These are phyloP conservation scores for Penicillium sp. DNA, from an alignment of 2,329 filamentous ascomycete species.

Conservation along the genomic window DNA sequence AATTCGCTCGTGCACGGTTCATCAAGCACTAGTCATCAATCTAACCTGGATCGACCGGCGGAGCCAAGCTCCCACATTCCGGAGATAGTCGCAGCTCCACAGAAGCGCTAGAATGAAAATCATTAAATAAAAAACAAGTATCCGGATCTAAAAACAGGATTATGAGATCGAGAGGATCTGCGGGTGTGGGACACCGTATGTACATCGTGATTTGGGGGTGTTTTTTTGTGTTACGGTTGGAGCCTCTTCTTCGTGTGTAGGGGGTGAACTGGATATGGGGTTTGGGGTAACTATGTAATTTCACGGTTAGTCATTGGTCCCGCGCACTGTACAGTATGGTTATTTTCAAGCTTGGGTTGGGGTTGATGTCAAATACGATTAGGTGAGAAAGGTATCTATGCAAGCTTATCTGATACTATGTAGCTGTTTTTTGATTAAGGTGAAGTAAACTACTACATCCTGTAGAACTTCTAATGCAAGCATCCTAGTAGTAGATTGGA, in stretches of 20 bases:
- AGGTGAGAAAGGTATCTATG: neutral
- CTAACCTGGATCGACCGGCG: constrained; percentile 6
- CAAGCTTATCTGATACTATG: neutral
- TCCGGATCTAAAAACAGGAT: constrained; percentile 17
- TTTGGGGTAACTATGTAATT: neutral
- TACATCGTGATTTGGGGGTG: too few relatives aligned
- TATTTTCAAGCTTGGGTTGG: neutral
- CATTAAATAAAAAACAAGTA: constrained; percentile 12
- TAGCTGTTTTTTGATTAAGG: too few relatives aligned
- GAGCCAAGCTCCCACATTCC: constrained; percentile 7
- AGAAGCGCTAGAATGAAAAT: neutral
- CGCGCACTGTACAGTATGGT: neutral
- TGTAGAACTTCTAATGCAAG: neutral
- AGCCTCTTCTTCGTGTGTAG: neutral
- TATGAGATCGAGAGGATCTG: constrained; percentile 8
- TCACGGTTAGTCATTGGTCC: neutral
- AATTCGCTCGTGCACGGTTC: constrained; percentile 1
- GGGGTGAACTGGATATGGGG: neutral
- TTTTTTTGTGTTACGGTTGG: neutral
- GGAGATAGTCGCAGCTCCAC: constrained; percentile 6
- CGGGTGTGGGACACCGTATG: neutral
- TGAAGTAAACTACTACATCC: too few relatives aligned
- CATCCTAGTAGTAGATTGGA: neutral
- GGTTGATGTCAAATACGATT: neutral
- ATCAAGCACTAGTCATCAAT: neutral